phyloP scores from a whole-genome alignment of 225 moss, liverwort and hornwort genomes.

The Antitrichia curtipendula region DNA sequence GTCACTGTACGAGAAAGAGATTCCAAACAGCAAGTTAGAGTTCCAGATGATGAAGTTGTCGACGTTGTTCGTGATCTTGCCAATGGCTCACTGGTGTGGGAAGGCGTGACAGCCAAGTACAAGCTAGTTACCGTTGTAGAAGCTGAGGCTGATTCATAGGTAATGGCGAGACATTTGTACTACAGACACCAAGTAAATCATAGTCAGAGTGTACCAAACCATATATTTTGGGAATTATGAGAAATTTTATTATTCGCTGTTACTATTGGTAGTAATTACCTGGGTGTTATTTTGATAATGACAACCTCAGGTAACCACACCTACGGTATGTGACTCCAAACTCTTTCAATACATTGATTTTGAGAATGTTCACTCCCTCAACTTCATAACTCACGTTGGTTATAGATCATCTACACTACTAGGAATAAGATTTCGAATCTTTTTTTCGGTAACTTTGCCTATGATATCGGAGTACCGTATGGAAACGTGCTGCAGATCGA shows the following conservation, averaged over 20 bases:
- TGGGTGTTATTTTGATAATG: not conserved
- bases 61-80: constrained; percentile 58
- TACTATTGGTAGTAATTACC: not conserved
- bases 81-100: constrained; percentile 54
- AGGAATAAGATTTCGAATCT: not conserved
- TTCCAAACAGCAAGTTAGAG: constrained; percentile 71
- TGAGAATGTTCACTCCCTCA: not conserved
- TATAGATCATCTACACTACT: not conserved
- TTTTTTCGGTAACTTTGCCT: not conserved
- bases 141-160: constrained; percentile 8
- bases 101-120: constrained; percentile 36
- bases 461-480: not conserved
- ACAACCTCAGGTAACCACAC: not conserved
- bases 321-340: not conserved
- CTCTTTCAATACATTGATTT: not conserved
- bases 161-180: not conserved
- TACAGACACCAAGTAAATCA: not conserved
- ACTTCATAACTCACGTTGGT: not conserved
- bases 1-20: constrained; percentile 87
- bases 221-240: not conserved
- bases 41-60: constrained; percentile 46
- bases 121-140: constrained; percentile 7
- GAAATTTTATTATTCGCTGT: not conserved
- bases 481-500: not conserved
- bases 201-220: not conserved